Evolutionary conservation across 23 red algal species (phyloP).

Genomic region (Gracilaria domingensis): DNA sequence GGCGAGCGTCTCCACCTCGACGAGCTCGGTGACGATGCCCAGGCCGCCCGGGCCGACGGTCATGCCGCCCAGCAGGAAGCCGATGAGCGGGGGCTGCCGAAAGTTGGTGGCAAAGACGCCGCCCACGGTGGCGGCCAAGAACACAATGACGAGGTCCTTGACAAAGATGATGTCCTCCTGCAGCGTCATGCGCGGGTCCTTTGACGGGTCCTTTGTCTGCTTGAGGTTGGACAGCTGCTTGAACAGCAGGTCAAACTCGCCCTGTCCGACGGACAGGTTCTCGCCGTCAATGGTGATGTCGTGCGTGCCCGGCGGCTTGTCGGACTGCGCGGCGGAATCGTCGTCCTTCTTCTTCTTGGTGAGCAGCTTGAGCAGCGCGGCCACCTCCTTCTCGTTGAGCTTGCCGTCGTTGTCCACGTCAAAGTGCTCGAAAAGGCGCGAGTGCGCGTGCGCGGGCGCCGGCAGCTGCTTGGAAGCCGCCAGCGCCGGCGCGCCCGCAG

Average conservation of each 20-base stretch:
- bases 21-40: constrained; percentile 81
- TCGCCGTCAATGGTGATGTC: constrained; percentile 89
- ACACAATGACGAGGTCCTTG: constrained; percentile 81
- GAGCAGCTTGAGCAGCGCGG: constrained; percentile 76
- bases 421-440: constrained; percentile 87
- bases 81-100: constrained; percentile 81
- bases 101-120: constrained; percentile 72
- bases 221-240: constrained; percentile 92
- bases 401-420: constrained; percentile 78
- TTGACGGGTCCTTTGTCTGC: constrained; percentile 86
- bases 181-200: constrained; percentile 87
- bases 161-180: constrained; percentile 95
- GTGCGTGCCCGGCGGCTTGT: constrained; percentile 69
- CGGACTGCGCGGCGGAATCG: constrained; percentile 14
- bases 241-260: constrained; percentile 89
- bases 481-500: too few species aligned
- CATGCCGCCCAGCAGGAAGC: constrained; percentile 88
- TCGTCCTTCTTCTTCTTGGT: constrained; percentile 63
- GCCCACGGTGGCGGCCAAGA: constrained; percentile 71
- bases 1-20: constrained; percentile 88
- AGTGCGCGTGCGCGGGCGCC: constrained; percentile 50
- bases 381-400: constrained; percentile 82
- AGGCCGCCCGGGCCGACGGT: constrained; percentile 81
- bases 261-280: constrained; percentile 75
- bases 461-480: too few species aligned